Evolutionary conservation across 192 early-diverging fungal species (phyloP).

Genomic region (Linnemannia schmuckeri): DNA sequence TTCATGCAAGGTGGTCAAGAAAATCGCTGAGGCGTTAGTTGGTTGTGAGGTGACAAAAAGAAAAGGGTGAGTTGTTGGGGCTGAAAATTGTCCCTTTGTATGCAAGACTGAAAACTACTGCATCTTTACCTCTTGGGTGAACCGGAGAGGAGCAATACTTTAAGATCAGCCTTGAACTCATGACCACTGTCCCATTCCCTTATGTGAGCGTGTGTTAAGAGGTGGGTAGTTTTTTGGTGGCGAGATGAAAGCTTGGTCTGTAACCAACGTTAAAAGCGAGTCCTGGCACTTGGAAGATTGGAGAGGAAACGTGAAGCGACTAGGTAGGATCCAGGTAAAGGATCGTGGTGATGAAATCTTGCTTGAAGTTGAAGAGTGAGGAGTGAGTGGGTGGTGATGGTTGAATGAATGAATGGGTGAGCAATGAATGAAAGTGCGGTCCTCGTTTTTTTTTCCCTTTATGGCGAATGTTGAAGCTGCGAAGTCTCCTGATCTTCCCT

Average conservation of each 20-base stretch:
- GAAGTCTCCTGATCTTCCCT: conserved; percentile 3
- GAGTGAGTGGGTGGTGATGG: too few species aligned
- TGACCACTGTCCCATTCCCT: conserved; percentile 41
- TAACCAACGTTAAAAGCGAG: background rate
- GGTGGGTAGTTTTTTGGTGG: background rate
- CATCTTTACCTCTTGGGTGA: conserved; percentile 26
- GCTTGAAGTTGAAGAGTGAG: too few species aligned
- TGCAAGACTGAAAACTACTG: too few species aligned
- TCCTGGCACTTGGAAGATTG: conserved; percentile 13
- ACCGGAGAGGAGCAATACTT: conserved; percentile 25
- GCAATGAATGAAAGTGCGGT: too few species aligned
- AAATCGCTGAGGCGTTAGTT: background rate
- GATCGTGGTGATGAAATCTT: background rate
- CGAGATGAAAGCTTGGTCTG: background rate
- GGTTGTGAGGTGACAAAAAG: background rate
- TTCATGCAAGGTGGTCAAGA: background rate
- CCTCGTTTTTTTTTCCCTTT: too few species aligned
- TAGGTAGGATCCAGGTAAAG: background rate
- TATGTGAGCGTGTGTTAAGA: background rate
- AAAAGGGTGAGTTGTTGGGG: background rate
- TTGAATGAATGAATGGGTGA: background rate
- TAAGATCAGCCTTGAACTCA: conserved; percentile 47
- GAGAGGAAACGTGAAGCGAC: background rate
- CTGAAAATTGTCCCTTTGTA: too few species aligned
- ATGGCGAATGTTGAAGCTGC: too few species aligned